Conservation (phyloP, 129 eudicot species). For the Artemisia tridentata region DNA sequence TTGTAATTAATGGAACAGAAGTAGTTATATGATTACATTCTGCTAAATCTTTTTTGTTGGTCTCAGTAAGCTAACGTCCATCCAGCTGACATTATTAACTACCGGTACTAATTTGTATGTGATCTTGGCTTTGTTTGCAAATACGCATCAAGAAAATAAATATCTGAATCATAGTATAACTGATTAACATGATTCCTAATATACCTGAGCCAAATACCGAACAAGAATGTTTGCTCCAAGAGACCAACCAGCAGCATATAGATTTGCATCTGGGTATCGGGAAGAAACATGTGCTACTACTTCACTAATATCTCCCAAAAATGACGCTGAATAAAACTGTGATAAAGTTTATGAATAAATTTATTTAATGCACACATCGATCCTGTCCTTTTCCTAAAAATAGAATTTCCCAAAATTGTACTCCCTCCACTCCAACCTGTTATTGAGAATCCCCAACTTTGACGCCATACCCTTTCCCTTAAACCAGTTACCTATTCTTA, state of each 20-base stretch:
- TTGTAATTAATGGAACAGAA: background rate
- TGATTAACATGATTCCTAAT: background rate
- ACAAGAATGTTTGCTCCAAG: slow-evolving; percentile 95
- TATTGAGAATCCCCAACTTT: too few relatives aligned
- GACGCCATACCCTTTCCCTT: too few relatives aligned
- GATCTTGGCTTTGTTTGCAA: background rate
- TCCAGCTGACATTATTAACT: too few relatives aligned
- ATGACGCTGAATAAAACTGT: slow-evolving; percentile 98
- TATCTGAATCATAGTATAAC: background rate
- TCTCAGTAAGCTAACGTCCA: too few relatives aligned
- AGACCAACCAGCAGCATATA: slow-evolving; percentile 98
- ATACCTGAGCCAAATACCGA: slow-evolving; percentile 84
- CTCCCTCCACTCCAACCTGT: background rate
- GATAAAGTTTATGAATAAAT: background rate
- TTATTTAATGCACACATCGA: background rate
- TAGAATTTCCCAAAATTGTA: background rate
- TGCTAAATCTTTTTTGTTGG: too few relatives aligned
- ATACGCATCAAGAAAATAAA: background rate
- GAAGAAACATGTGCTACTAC: slow-evolving; percentile 67
- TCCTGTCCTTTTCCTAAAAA: background rate
- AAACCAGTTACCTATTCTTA: too few relatives aligned
- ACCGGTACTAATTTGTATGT: too few relatives aligned
- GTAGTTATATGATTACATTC: background rate
- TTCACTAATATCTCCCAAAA: slow-evolving; percentile 76
- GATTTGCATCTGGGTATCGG: slow-evolving; percentile 68